These are phyloP conservation scores for Fraxinus greggii DNA, from an alignment of 305 asterid species.

Conservation along the genomic window DNA sequence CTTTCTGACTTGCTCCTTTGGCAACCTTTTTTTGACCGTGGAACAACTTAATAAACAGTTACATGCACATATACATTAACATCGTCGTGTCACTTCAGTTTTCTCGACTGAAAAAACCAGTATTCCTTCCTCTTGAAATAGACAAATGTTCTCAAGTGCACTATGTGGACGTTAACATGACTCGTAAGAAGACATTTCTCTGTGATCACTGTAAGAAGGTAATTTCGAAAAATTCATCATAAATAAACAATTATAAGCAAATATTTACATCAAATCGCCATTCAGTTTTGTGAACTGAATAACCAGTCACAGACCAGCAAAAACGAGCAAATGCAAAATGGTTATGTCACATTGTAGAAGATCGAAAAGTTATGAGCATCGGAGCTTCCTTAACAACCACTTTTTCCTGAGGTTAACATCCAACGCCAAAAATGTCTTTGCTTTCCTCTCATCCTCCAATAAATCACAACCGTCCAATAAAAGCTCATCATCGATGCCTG, in stretches of 20 bases:
- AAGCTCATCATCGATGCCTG: constrained; percentile 40
- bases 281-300: not conserved
- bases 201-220: not conserved
- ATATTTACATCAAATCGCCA: not conserved
- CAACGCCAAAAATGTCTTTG: constrained; percentile 50
- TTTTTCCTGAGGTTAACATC: constrained; percentile 41
- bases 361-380: constrained; percentile 16
- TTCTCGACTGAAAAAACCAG: not conserved
- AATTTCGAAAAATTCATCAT: not conserved
- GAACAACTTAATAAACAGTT: not conserved
- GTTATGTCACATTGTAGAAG: not conserved
- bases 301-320: not conserved
- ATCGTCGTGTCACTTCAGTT: not conserved
- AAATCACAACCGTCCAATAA: constrained; percentile 47
- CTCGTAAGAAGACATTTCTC: not conserved
- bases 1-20: too few relatives aligned
- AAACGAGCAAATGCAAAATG: not conserved
- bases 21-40: too few relatives aligned
- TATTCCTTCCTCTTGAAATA: not conserved
- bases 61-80: not conserved
- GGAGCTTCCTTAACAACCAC: constrained; percentile 49
- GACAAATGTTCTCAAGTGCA: not conserved
- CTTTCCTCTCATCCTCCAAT: constrained; percentile 47
- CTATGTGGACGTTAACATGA: not conserved
- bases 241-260: not conserved